phyloP scores from a whole-genome alignment of 139 green algal species.

The Volvox reticuliferus region DNA sequence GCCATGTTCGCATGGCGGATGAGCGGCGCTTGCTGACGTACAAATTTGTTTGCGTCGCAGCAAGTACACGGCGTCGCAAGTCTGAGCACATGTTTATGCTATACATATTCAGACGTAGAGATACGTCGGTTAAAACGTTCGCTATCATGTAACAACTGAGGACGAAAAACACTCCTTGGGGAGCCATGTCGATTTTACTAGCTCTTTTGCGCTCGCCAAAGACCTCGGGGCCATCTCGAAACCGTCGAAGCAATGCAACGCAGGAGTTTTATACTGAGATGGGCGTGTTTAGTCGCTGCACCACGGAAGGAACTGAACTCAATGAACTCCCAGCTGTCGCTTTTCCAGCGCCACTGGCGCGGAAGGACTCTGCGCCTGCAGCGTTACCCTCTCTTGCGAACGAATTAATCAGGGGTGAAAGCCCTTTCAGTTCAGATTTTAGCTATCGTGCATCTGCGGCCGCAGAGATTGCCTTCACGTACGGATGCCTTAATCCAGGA shows the following conservation, averaged over 20 bases:
- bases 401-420: neutral
- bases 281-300: neutral
- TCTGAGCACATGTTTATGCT: too few species aligned
- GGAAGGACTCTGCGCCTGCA: too few species aligned
- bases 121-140: too few species aligned
- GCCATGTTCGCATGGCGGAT: too few species aligned
- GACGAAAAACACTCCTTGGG: neutral
- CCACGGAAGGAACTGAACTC: neutral
- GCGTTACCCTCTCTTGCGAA: neutral
- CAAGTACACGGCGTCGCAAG: too few species aligned
- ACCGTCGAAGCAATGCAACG: neutral
- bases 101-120: too few species aligned
- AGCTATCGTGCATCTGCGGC: neutral
- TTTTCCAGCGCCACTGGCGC: neutral
- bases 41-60: too few species aligned
- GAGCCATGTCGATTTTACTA: neutral
- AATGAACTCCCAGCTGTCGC: neutral
- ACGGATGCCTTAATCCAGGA: neutral
- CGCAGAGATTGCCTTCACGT: neutral
- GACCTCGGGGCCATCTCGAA: neutral
- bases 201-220: conserved; percentile 8
- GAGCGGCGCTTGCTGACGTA: too few species aligned
- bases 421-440: neutral
- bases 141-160: too few species aligned
- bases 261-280: neutral